These are phyloP conservation scores for Diplodia corticola DNA, from an alignment of 2,329 filamentous ascomycete species.

Conservation along the genomic window DNA sequence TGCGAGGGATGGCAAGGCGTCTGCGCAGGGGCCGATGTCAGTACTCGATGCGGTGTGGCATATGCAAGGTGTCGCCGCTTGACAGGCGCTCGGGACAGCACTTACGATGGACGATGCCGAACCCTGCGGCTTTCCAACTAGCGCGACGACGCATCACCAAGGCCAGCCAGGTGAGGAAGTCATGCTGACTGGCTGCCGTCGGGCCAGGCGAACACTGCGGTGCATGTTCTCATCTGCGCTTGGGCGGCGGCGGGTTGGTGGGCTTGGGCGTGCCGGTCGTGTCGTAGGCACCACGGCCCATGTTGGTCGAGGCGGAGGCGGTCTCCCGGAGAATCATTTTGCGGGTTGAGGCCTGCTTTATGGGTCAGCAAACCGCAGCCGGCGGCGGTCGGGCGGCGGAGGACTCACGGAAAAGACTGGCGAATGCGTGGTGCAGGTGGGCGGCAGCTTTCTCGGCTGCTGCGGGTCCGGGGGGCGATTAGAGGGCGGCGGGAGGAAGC, in stretches of 20 bases:
- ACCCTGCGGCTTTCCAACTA: conserved; percentile 16
- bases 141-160: conserved; percentile 17
- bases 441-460: neutral
- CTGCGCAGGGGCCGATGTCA: conserved; percentile 21
- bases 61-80: conserved; percentile 23
- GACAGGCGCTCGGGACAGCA: conserved; percentile 10
- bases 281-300: conserved; percentile 53
- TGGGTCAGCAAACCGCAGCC: conserved; percentile 25
- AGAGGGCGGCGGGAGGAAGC: conserved; percentile 3
- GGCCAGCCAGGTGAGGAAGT: conserved; percentile 21
- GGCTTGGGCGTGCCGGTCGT: conserved; percentile 52
- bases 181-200: conserved; percentile 10
- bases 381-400: conserved; percentile 22
- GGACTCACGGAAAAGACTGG: conserved; percentile 25
- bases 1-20: conserved; percentile 22
- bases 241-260: conserved; percentile 43
- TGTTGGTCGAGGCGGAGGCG: conserved; percentile 43
- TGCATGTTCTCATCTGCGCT: conserved; percentile 33
- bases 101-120: conserved; percentile 18
- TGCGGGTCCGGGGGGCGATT: neutral
- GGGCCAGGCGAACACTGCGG: neutral
- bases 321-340: conserved; percentile 48
- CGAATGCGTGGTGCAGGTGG: conserved; percentile 2
- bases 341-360: conserved; percentile 32
- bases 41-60: conserved; percentile 11